Base-by-base conservation (phyloP, 1,284 basidiomycete genomes). In the Apiotrichum porosum region DNA sequence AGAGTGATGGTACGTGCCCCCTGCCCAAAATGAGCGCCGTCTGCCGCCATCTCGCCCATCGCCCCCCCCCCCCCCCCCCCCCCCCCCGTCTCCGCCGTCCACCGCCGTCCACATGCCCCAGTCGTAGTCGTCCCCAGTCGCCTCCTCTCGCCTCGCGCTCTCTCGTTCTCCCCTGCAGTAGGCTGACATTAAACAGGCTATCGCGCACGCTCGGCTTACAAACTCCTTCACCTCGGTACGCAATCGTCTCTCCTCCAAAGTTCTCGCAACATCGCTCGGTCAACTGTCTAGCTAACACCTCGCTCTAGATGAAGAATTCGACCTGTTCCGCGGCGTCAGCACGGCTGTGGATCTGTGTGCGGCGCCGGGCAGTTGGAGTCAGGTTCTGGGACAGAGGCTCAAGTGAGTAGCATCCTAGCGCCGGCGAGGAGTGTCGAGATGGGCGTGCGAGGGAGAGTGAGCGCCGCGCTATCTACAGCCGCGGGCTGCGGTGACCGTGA, bases 301-400 rank as follows among this genome's bases (percentile, higher is more conserved):
- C 14, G 4, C 14, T 13, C 55, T 73, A 39, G 77, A 79, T 39
- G 79, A 80, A 56, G 76, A 79, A 49, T 80, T 78, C 49, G 72
- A 75, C 51, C 67, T 79, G 13, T 76, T 79, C 46, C 62, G 64
- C 1, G 67, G 68, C 0, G 73, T 76, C 4, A 56, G 61, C 15
- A 72, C 75, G 3, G 77, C 78, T 0, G 77, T 80, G 6, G 80
- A 81, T 52, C 71, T 81, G 4, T 81, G 80, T 64, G 80, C 80
- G 1, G 80, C 80, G 0, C 80, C 80, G 0, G 77, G 77, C 54
- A 74, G 63, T 60, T 77, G 58, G 70, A 72, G 72, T 66, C 60
- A 67, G 52, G 63, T 64, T 18, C 43, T 68, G 14, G 58, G 58
- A 23, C 54, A 75, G 28, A 64, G 69, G 50, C 60, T 76, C 30